Percentiles rank a stretch among this genome's conserved stretches.
phyloP scores from a whole-genome alignment of 2,329 filamentous ascomycete species.

The Xylariales sp. region DNA sequence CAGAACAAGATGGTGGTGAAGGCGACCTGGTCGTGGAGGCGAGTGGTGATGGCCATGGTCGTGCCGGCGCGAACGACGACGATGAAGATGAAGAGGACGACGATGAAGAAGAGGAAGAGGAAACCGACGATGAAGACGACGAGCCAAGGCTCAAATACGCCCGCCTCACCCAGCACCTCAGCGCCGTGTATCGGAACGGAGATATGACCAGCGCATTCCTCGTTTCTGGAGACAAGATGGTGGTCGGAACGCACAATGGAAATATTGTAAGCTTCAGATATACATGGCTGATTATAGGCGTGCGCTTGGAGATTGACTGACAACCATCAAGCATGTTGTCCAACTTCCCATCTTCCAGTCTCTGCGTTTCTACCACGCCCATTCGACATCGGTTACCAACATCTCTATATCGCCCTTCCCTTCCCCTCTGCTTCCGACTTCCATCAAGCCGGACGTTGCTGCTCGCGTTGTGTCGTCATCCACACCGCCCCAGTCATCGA shows the following conservation, averaged over 20 bases:
- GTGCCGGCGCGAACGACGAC: constrained; percentile 34
- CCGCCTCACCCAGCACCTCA: constrained; percentile 75
- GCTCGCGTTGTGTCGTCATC: constrained; percentile 30
- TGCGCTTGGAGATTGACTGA: too few relatives aligned
- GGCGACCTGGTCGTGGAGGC: too few relatives aligned
- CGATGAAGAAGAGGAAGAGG: constrained; percentile 61
- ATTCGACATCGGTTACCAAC: constrained; percentile 84
- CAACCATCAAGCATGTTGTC: constrained; percentile 75
- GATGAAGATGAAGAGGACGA: constrained; percentile 41
- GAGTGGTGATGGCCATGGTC: constrained; percentile 9
- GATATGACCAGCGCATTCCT: constrained; percentile 91
- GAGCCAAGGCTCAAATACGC: constrained; percentile 94
- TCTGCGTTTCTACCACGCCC: constrained; percentile 84
- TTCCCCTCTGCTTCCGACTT: constrained; percentile 52
- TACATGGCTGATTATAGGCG: not conserved
- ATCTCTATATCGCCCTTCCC: constrained; percentile 89
- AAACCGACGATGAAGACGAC: constrained; percentile 83
- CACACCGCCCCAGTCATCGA: constrained; percentile 28
- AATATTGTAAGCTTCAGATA: constrained; percentile 67
- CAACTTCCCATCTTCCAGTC: constrained; percentile 77
- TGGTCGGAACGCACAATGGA: constrained; percentile 92
- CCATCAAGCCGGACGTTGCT: constrained; percentile 34
- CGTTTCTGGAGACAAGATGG: constrained; percentile 95
- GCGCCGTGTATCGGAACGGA: constrained; percentile 83
- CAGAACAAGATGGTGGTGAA: too few relatives aligned